Evolutionary conservation across 2,329 filamentous ascomycete species (phyloP).

Genomic region (Chaetomium sp.): DNA sequence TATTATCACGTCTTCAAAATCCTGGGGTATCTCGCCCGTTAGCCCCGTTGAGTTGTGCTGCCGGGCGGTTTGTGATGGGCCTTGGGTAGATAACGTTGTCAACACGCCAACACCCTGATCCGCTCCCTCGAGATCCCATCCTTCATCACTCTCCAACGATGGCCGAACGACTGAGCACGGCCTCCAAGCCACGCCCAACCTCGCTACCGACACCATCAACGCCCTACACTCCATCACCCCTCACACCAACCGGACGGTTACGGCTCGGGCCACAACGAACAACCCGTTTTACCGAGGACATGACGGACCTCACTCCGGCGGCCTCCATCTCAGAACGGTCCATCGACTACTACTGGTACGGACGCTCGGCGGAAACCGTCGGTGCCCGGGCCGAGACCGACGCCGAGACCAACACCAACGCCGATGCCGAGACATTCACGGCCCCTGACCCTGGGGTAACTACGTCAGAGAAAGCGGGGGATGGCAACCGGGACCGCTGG

Average conservation of each 20-base stretch:
- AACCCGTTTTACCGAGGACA: slow-evolving; percentile 26
- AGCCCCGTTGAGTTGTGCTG: background rate
- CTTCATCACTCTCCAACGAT: background rate
- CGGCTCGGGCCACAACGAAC: slow-evolving; percentile 13
- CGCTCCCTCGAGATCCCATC: background rate
- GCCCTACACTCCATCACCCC: background rate
- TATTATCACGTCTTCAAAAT: background rate
- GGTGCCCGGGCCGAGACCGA: slow-evolving; percentile 2
- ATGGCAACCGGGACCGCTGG: background rate
- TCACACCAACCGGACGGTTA: slow-evolving; percentile 4
- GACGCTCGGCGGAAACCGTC: slow-evolving; percentile 4
- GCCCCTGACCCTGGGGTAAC: background rate
- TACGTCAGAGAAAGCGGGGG: background rate
- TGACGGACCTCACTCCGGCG: slow-evolving; percentile 26
- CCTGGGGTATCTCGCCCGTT: background rate
- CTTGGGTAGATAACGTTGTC: background rate
- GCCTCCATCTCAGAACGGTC: slow-evolving; percentile 24
- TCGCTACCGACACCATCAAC: background rate
- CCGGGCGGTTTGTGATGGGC: too few relatives aligned
- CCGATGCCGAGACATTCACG: background rate
- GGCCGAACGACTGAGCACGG: background rate
- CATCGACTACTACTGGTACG: slow-evolving; percentile 10
- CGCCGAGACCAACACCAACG: background rate
- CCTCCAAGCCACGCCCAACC: background rate
- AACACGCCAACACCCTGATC: background rate